phyloP scores from a whole-genome alignment of 2,329 filamentous ascomycete genomes.

The Apiospora arundinis region DNA sequence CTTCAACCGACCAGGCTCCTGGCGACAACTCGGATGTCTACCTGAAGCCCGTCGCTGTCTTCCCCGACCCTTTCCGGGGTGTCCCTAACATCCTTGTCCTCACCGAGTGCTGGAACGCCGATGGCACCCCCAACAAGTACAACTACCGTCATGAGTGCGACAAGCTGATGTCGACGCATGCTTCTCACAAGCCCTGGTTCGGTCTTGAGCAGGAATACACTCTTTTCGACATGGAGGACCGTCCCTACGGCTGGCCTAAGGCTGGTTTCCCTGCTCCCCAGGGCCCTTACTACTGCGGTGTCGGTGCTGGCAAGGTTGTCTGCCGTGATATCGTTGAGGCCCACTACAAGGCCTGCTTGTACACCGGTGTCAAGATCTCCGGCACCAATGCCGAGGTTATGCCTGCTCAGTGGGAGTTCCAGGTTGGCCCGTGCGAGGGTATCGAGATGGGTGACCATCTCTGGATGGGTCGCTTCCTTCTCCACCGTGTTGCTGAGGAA shows the following conservation, averaged over 20 bases:
- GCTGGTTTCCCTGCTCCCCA: constrained; percentile 86
- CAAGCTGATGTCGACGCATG: constrained; percentile 88
- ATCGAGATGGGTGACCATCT: constrained; percentile 96
- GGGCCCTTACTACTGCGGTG: constrained; percentile 97
- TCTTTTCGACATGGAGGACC: constrained; percentile 81
- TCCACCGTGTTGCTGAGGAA: constrained; percentile 91
- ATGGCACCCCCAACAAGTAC: constrained; percentile 96
- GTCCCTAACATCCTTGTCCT: constrained; percentile 94
- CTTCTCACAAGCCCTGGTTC: constrained; percentile 90
- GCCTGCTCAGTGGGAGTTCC: constrained; percentile 98
- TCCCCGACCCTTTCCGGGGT: constrained; percentile 88
- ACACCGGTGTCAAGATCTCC: constrained; percentile 89
- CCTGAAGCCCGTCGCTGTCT: constrained; percentile 88
- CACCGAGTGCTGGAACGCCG: constrained; percentile 91
- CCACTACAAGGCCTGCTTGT: constrained; percentile 88
- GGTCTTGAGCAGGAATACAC: constrained; percentile 99
- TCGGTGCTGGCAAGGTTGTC: constrained; percentile 94
- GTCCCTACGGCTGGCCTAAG: constrained; percentile 87
- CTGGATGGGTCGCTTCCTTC: constrained; percentile 90
- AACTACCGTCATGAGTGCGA: constrained; percentile 94
- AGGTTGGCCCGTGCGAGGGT: constrained; percentile 87
- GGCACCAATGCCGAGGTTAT: constrained; percentile 99
- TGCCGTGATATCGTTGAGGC: constrained; percentile 96
- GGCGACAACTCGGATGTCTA: constrained; percentile 98
- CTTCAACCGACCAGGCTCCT: constrained; percentile 88